Base-by-base conservation (phyloP, 306 rosid species). In the Fragaria iinumae region DNA sequence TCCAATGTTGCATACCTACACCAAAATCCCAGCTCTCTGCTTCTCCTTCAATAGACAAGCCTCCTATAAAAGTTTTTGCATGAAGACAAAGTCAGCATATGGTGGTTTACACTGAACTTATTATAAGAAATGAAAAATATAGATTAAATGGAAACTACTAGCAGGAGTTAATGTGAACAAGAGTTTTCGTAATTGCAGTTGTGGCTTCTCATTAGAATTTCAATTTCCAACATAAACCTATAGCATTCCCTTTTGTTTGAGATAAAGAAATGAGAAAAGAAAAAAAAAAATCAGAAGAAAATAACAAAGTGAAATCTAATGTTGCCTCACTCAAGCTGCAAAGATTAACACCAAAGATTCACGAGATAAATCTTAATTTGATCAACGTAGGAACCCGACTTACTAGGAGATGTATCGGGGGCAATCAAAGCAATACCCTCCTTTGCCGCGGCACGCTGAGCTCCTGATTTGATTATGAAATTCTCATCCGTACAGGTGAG, bases 21-120 rank as follows among this genome's bases (percentile, higher is more conserved):
- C 98, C 98, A 69, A 94, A 83, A 71, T 95, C 98, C 98, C 98
- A 95, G 76, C 89, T 89, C 69, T 92, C 98, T 0, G 98, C 91
- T 85, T 95, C 98, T 86, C 98, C 98, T 89, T 95, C 96, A 63
- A 95, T 91, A 88, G 91, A 90, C 74, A 95, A 82, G 74, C 98
- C 97, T 84, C 98, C 97, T 95, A 77, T 52, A 78, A 18, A 43
- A 27, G 38, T 74, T 64, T 34, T 71, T 29, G 34, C 36, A 67
- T 32, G 65, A 67, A 71, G 44, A 74, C 29, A 38, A 44, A 67
- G 66, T 80, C 34, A 74, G 71, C 50, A 71, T 16, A 32, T 11
- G 63, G 63, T 69, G 69, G 56, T 20, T 48, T 21, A 55, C 2
- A 72, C 10, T 17, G 75, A 53, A 20, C 64, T 13, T 53, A 72